A percentile compares a stretch with the other conserved stretches of the same genome.
Conservation (phyloP, 208 protist genomes). For the Trypanosoma cruzi region DNA sequence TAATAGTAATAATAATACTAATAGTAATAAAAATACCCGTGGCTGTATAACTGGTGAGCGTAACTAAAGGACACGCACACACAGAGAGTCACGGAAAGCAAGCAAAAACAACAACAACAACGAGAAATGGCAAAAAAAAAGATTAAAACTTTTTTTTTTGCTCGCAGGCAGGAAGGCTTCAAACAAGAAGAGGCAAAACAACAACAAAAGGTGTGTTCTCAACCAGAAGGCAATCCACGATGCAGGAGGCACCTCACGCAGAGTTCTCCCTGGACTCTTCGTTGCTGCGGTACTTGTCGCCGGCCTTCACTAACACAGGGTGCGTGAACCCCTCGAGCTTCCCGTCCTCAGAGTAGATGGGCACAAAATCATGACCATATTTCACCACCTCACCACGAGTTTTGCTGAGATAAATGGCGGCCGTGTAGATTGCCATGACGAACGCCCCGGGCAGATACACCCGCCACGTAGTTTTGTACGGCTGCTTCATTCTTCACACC, state of each 20-base stretch:
- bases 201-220: not conserved
- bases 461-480: conserved; percentile 75
- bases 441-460: conserved; percentile 82
- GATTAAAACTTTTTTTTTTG: no score
- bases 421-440: conserved; percentile 62
- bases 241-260: not conserved
- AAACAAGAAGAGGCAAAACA: no score
- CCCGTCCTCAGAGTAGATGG: conserved; percentile 87
- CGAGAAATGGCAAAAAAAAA: conserved; percentile 14
- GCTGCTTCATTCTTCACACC: conserved; percentile 50
- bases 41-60: not conserved
- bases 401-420: conserved; percentile 72
- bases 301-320: conserved; percentile 78
- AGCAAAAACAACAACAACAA: not conserved
- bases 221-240: conserved; percentile 7
- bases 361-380: conserved; percentile 85
- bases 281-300: conserved; percentile 68
- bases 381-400: conserved; percentile 67
- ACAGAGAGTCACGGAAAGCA: not conserved
- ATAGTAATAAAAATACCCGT: not conserved
- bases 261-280: conserved; percentile 38
- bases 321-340: conserved; percentile 90
- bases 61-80: conserved; percentile 4
- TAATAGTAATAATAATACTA: no score
- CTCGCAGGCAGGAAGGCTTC: no score